Evolutionary conservation across 2,329 filamentous ascomycete species (phyloP).

Genomic region (Pseudogymnoascus sp.): DNA sequence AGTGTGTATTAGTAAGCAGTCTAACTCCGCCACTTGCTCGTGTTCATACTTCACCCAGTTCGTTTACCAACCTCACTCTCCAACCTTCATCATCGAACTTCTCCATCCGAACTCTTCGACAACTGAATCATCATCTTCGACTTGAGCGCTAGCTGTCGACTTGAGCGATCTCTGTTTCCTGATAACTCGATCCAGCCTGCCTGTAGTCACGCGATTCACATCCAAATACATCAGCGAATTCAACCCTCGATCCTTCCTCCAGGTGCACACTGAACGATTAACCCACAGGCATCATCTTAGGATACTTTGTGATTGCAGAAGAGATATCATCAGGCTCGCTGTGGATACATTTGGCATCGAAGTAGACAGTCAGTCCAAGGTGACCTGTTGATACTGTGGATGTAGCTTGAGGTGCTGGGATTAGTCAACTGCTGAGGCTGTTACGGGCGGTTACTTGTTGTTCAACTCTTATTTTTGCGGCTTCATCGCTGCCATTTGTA

Average conservation of each 20-base stretch:
- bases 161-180: neutral
- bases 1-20: neutral
- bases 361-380: slow-evolving; percentile 2
- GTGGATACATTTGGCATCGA: slow-evolving; percentile 11
- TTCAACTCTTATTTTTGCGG: slow-evolving; percentile 11
- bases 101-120: neutral
- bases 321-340: slow-evolving; percentile 6
- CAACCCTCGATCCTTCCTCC: slow-evolving; percentile 1
- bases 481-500: slow-evolving; percentile 9
- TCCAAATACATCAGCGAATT: neutral
- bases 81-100: slow-evolving; percentile 9
- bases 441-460: slow-evolving; percentile 9
- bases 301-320: neutral
- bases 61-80: neutral
- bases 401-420: slow-evolving; percentile 3
- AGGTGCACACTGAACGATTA: neutral
- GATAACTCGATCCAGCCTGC: neutral
- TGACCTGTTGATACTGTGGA: neutral
- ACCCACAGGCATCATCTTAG: slow-evolving; percentile 6
- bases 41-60: slow-evolving; percentile 7
- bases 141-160: neutral
- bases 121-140: neutral
- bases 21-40: slow-evolving; percentile 1
- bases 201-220: neutral
- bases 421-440: slow-evolving; percentile 8